Conservation (phyloP, 1,284 basidiomycete genomes). For the Cryptococcus neoformans region DNA sequence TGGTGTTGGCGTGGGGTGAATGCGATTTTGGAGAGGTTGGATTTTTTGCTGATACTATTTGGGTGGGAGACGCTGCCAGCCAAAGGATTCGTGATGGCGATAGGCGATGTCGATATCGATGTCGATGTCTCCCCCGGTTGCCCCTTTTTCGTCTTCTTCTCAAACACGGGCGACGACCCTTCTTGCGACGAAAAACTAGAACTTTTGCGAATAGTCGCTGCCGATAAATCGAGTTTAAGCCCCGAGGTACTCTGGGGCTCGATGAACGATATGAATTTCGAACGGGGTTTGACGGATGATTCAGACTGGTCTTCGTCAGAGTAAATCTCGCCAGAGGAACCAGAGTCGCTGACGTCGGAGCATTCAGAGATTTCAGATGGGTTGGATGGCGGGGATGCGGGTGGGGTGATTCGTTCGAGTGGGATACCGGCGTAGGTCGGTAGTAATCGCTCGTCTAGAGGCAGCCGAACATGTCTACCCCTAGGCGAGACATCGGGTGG, state of each 20-base stretch:
- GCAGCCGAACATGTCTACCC: not conserved
- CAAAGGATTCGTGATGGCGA: not conserved
- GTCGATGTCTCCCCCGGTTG: no score
- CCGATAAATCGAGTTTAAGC: no score
- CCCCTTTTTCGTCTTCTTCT: not conserved
- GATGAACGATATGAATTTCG: slow-evolving; percentile 20
- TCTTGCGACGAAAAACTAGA: no score
- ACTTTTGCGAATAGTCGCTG: no score
- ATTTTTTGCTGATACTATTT: not conserved
- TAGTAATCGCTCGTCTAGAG: not conserved
- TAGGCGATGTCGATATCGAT: not conserved
- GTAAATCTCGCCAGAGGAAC: not conserved
- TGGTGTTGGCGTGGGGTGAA: not conserved
- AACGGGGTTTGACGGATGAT: slow-evolving; percentile 3
- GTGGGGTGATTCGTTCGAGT: not conserved
- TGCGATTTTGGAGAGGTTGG: not conserved
- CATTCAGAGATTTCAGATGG: no score
- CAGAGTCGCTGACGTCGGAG: no score
- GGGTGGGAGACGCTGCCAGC: not conserved
- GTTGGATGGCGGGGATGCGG: not conserved
- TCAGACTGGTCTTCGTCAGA: slow-evolving; percentile 1
- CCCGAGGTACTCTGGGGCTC: not conserved
- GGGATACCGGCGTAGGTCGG: not conserved
- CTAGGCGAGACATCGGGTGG: not conserved
- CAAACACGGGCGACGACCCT: not conserved